Evolutionary conservation across 495 filamentous ascomycete species (phyloP), one percentile per base, ranked within the genome.

Genomic region (Cercophora samala): DNA sequence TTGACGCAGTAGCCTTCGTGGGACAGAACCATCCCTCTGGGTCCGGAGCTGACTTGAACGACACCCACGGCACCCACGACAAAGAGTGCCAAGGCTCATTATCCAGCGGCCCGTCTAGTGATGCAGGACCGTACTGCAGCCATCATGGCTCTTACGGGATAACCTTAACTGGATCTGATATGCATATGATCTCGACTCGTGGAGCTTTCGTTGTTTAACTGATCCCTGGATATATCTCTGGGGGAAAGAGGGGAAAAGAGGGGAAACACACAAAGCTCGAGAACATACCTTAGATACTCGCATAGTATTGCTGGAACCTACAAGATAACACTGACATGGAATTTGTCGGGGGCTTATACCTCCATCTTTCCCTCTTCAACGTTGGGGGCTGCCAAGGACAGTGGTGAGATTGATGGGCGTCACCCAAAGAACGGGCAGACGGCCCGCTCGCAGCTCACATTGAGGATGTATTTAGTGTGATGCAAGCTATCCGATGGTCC

Each of bases 121-220:
- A 25, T 60, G 53, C n/a, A 56, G 15, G 37, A 9, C 22, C 22
- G 53, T 56, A 21, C 59, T 29, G 59, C 23, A 62, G 59, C 59
- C 42, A 21, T 18, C 46, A 63, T 54, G 61, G 51, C 61, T 53
- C 61, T 63, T 42, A 63, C 46, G 46, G 61, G 37, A 63, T 25
- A 52, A 63, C 29, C 37, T 63, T 63, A 19, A 63, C n/a, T 8
- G 29, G 17, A 19, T 60, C 23, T 18, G 26, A 32, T n/a, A 60
- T 60, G 58, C 23, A 18, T 8, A 46, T 32, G 37, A 46, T 46
- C 37, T 46, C 37, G 37, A 46, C 37, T 46, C 37, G 37, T 46
- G 58, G 58, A n/a, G 8, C 58, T 60, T 60, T 9, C 29, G 24
- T 24, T 13, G 18, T 60, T 60, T 60, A 4, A 8, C 8, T 18